Conservation (phyloP, 495 filamentous ascomycete genomes). For the Neurospora sp. region DNA sequence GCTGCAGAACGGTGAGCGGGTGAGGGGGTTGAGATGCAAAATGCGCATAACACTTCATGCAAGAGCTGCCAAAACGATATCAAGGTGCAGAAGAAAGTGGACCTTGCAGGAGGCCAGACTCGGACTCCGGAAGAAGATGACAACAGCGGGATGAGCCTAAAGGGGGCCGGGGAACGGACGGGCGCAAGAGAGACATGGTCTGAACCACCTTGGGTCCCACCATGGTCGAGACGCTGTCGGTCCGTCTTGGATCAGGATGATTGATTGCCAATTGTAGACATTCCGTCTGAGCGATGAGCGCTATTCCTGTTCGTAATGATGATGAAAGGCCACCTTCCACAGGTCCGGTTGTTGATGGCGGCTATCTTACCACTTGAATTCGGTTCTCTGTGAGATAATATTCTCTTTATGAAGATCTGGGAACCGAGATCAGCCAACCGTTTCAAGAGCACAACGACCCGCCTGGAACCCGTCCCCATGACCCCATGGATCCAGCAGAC, state of each 20-base stretch:
- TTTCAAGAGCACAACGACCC: neutral
- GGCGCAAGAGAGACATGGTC: neutral
- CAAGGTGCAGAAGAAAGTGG: slow-evolving; percentile 7
- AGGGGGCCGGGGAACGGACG: slow-evolving; percentile 5
- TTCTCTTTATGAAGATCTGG: neutral
- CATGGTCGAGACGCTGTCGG: neutral
- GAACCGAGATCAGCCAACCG: neutral
- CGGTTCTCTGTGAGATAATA: neutral
- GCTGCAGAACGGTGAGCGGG: neutral
- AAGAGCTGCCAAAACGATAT: slow-evolving; percentile 11
- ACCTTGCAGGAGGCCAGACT: slow-evolving; percentile 6
- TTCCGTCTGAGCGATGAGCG: neutral
- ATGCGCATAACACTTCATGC: slow-evolving; percentile 1
- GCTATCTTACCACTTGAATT: neutral
- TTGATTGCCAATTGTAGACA: neutral
- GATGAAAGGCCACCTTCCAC: neutral
- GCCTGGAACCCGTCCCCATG: neutral
- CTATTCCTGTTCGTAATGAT: neutral
- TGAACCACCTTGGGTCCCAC: neutral
- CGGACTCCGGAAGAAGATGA: slow-evolving; percentile 12
- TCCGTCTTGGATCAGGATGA: neutral
- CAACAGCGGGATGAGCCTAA: slow-evolving; percentile 24
- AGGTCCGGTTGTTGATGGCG: neutral
- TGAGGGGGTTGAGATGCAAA: neutral
- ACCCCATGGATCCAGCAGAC: neutral